Percentiles rank a stretch among this genome's conserved stretches.
These are phyloP conservation scores for Diaporthe batatas DNA, from an alignment of 2,329 filamentous ascomycete species.

Conservation along the genomic window DNA sequence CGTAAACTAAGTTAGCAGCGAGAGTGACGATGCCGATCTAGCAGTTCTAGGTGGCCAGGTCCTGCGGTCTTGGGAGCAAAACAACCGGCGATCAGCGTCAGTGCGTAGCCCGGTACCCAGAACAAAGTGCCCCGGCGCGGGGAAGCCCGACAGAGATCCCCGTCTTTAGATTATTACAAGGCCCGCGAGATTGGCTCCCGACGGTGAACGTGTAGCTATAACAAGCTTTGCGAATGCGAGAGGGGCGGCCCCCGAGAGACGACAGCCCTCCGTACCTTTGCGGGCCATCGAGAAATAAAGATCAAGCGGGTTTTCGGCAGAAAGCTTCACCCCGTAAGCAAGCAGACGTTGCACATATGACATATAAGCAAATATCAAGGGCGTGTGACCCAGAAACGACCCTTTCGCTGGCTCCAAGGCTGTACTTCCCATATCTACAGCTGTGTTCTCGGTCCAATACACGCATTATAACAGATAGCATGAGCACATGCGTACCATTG, in stretches of 20 bases:
- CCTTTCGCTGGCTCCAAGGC: too few species aligned
- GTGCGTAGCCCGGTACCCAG: background rate
- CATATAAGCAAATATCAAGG: too few species aligned
- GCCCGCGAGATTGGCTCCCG: too few species aligned
- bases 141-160: background rate
- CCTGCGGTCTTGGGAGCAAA: background rate
- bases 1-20: background rate
- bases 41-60: background rate
- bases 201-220: background rate
- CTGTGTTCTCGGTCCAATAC: too few species aligned
- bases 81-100: slow-evolving; percentile 13
- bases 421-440: too few species aligned
- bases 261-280: background rate
- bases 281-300: too few species aligned
- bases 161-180: background rate
- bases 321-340: too few species aligned
- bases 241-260: background rate
- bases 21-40: background rate
- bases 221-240: background rate
- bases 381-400: too few species aligned
- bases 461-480: too few species aligned
- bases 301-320: too few species aligned
- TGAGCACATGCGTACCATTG: too few species aligned
- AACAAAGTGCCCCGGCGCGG: slow-evolving; percentile 20
- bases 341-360: too few species aligned